These are phyloP conservation scores for Diaporthe longicolla DNA, from an alignment of 2,329 filamentous ascomycete species.

Conservation along the genomic window DNA sequence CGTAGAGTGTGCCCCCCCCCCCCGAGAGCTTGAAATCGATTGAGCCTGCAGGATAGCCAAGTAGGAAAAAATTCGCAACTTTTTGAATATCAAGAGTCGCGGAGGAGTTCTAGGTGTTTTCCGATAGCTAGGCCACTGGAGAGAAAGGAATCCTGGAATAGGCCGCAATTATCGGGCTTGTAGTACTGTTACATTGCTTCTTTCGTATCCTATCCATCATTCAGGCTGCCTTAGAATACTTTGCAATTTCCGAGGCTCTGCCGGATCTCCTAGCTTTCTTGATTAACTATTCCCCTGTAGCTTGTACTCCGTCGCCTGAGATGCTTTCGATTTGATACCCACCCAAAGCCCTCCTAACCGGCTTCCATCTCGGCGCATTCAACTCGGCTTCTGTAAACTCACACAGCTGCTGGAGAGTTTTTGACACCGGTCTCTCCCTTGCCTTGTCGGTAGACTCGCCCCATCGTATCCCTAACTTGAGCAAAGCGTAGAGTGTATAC, in stretches of 20 bases:
- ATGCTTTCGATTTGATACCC: not conserved
- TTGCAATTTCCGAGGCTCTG: not conserved
- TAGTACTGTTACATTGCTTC: not conserved
- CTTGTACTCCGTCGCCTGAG: not conserved
- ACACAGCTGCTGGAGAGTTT: slow-evolving; percentile 17
- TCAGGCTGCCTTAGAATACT: not conserved
- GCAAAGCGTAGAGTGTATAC: slow-evolving; percentile 23
- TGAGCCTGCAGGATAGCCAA: too few relatives aligned
- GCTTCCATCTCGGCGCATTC: slow-evolving; percentile 20
- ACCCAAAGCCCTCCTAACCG: slow-evolving; percentile 22
- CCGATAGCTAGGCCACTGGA: too few relatives aligned
- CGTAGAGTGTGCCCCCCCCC: not conserved
- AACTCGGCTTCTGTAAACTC: slow-evolving; percentile 19
- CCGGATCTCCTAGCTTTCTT: not conserved
- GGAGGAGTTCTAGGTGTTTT: too few relatives aligned
- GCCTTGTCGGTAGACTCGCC: slow-evolving; percentile 1
- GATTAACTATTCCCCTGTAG: not conserved
- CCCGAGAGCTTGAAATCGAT: too few relatives aligned
- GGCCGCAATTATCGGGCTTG: not conserved
- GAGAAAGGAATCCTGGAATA: not conserved
- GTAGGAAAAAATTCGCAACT: too few relatives aligned
- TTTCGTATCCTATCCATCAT: not conserved
- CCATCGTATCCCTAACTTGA: slow-evolving; percentile 16
- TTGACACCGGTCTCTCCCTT: not conserved
- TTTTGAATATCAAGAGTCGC: too few relatives aligned